Base-by-base conservation (phyloP, 139 green algal genomes). In the Dunaliella sp. region DNA sequence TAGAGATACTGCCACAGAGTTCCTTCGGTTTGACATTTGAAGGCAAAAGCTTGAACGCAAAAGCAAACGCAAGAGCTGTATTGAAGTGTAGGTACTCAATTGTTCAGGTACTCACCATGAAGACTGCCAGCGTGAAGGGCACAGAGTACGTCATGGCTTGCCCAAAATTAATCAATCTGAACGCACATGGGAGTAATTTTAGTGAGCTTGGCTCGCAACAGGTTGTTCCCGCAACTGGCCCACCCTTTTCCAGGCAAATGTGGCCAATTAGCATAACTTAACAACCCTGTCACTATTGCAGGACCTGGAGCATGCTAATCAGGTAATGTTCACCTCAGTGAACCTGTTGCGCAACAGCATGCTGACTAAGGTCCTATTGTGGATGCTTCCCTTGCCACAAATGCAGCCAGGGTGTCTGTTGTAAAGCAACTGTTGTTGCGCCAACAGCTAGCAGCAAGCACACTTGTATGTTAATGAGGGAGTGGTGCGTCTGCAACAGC, bases 121-220 rank as follows among this genome's bases (percentile, higher is more conserved):
- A 87, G 38, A 87, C 84, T 1, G 84, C 76, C 2, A 87, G 75
- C 3, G 84, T 87, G 84, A 84, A 87, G 2, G 76, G 76, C 1
- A 37, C 21, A 30, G 84, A 78, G 0, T 83, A 35, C 75, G 83
- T 87, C 38, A 87, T n/a, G 76, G 28, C 76, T 57, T 87, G 84
- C 16, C 25, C 32, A 33, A 86, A 81, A 34, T 86, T 86, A 38
- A 81, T 81, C 1, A 38, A 38, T 3, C 77, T 81, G 77, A n/a
- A 81, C 16, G 48, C 48, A 65, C 16, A 16, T 65, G 7, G 48
- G 48, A 65, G 48, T 7, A 65, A 65, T n/a, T n/a, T n/a, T n/a
- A n/a, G n/a, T n/a, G n/a, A n/a, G n/a, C n/a, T n/a, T n/a, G n/a
- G n/a, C n/a, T n/a, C n/a, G n/a, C n/a, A n/a, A n/a, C n/a, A n/a